These are phyloP conservation scores for Exobasidium cylindrosporum DNA, from an alignment of 1,284 basidiomycete species.

Conservation along the genomic window DNA sequence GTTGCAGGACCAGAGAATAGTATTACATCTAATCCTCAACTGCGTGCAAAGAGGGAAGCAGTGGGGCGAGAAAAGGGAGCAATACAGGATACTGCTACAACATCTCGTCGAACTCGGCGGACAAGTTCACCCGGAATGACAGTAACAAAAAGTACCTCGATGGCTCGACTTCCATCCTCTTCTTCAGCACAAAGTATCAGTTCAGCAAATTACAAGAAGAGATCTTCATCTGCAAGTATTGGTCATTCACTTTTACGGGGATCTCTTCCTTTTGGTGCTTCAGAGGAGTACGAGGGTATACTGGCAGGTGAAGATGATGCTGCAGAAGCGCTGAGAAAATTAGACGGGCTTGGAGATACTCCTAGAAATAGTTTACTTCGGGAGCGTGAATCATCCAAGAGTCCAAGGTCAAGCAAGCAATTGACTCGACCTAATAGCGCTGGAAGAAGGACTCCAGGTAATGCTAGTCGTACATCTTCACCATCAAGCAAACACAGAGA, in stretches of 20 bases:
- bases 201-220: slow-evolving; percentile 14
- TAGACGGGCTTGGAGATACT: slow-evolving; percentile 79
- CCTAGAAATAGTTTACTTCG: slow-evolving; percentile 23
- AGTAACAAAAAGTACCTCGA: slow-evolving; percentile 8
- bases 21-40: background rate
- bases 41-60: background rate
- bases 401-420: slow-evolving; percentile 34
- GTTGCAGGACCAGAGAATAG: background rate
- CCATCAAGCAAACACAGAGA: slow-evolving; percentile 20
- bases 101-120: slow-evolving; percentile 1
- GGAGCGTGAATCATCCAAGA: slow-evolving; percentile 22
- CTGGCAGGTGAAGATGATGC: slow-evolving; percentile 64
- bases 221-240: slow-evolving; percentile 60
- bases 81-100: background rate
- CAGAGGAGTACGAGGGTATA: slow-evolving; percentile 33
- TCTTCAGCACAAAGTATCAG: slow-evolving; percentile 1
- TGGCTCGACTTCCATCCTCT: slow-evolving; percentile 10
- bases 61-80: background rate
- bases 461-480: slow-evolving; percentile 30
- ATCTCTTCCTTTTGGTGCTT: slow-evolving; percentile 33
- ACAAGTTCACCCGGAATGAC: slow-evolving; percentile 15
- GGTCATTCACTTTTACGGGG: slow-evolving; percentile 49
- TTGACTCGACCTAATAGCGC: slow-evolving; percentile 34
- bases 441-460: slow-evolving; percentile 27
- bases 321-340: slow-evolving; percentile 85